These are phyloP conservation scores for Cynara cardunculus DNA, from an alignment of 129 eudicot species.

Conservation along the genomic window DNA sequence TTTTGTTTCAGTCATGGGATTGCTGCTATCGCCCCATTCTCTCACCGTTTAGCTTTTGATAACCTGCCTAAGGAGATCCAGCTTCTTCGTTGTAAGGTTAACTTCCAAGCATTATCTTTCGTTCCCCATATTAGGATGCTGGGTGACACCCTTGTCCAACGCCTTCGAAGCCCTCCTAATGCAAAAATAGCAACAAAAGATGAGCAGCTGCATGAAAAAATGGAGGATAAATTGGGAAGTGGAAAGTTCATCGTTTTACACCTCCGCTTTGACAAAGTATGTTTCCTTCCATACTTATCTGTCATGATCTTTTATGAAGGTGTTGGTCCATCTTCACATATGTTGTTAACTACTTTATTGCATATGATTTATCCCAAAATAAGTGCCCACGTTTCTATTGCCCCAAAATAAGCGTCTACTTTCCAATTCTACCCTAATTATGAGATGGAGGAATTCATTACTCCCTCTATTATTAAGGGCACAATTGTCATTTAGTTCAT, in stretches of 20 bases:
- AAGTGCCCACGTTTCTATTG: too few relatives aligned
- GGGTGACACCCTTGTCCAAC: conserved; percentile 69
- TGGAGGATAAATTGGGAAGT: conserved; percentile 27
- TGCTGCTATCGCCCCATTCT: conserved; percentile 93
- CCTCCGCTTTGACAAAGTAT: conserved; percentile 95
- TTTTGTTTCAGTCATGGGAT: conserved; percentile 63
- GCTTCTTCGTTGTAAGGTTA: conserved; percentile 82
- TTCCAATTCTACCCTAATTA: neutral
- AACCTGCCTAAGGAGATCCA: conserved; percentile 72
- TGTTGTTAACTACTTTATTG: neutral
- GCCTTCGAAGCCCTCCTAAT: conserved; percentile 48
- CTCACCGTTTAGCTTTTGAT: conserved; percentile 95
- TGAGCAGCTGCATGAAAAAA: conserved; percentile 20
- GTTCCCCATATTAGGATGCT: conserved; percentile 70
- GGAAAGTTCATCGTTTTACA: conserved; percentile 87
- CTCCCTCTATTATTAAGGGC: neutral
- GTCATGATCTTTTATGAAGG: conserved; percentile 1
- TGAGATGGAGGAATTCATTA: neutral
- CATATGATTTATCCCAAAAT: neutral
- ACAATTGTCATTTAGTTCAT: neutral
- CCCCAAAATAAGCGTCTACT: neutral
- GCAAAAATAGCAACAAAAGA: conserved; percentile 14
- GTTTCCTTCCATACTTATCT: conserved; percentile 4
- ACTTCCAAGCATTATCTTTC: conserved; percentile 78
- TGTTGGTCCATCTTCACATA: neutral